A percentile compares a stretch with the other conserved stretches of the same genome.
Evolutionary conservation across 805 yeast species (phyloP).

Genomic region (Suhomyces emberorum): DNA sequence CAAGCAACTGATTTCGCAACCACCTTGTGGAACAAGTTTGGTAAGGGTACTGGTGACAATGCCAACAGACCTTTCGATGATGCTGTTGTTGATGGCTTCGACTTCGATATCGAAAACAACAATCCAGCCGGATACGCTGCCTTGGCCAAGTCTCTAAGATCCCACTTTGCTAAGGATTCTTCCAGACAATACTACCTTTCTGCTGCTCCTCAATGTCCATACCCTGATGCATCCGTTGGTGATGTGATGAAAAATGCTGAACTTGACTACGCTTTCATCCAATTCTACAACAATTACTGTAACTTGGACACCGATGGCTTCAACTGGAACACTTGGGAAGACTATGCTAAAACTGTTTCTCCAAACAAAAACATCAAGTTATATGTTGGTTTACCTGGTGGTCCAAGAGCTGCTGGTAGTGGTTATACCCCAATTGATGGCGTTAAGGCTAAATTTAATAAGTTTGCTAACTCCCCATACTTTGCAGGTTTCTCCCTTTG

Average conservation of each 20-base stretch:
- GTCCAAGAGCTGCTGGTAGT: constrained; percentile 44
- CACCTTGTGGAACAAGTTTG: constrained; percentile 26
- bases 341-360: constrained; percentile 54
- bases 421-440: constrained; percentile 44
- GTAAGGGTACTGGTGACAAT: constrained; percentile 15
- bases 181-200: constrained; percentile 68
- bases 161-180: constrained; percentile 14
- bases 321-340: constrained; percentile 68
- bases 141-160: constrained; percentile 36
- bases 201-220: constrained; percentile 92
- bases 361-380: constrained; percentile 69
- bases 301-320: constrained; percentile 41
- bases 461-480: constrained; percentile 15
- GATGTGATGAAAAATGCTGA: constrained; percentile 43
- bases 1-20: constrained; percentile 24
- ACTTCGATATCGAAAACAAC: constrained; percentile 66
- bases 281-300: constrained; percentile 87
- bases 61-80: constrained; percentile 61
- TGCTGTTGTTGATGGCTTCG: constrained; percentile 80
- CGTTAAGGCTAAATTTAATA: constrained; percentile 14
- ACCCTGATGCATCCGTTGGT: constrained; percentile 59
- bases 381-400: constrained; percentile 69
- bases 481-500: constrained; percentile 40
- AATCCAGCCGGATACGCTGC: constrained; percentile 63
- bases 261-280: constrained; percentile 80